Conservation (phyloP, 179 eudicot genomes). For the Beta macrorhiza region DNA sequence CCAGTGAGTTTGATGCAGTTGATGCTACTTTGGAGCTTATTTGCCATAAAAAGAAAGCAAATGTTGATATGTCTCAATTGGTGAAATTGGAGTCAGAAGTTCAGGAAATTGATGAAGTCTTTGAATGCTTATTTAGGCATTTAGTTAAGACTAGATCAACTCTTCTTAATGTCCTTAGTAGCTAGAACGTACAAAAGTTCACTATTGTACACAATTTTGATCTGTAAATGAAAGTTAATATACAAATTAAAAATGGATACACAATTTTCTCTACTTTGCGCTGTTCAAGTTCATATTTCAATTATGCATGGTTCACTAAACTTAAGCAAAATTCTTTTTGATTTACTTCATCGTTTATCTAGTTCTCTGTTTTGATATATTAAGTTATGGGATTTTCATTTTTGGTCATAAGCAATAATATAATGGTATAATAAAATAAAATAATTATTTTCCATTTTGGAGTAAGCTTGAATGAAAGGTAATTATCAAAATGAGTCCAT, state of each 20-base stretch:
- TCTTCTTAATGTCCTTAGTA: neutral
- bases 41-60: neutral
- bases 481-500: neutral
- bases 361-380: no score
- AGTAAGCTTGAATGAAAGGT: neutral
- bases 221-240: no score
- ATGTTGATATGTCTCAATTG: conserved; percentile 8
- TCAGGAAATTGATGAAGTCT: conserved; percentile 31
- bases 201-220: no score
- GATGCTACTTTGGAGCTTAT: neutral
- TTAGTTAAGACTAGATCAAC: conserved; percentile 16
- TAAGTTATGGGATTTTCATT: neutral
- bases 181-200: no score
- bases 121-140: conserved; percentile 38
- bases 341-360: no score
- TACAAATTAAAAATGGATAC: no score
- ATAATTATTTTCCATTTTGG: no score
- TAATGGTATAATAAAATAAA: neutral
- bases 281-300: no score
- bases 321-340: no score
- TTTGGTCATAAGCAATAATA: no score
- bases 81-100: conserved; percentile 30
- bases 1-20: neutral
- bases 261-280: no score
- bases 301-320: no score